phyloP scores from a whole-genome alignment of 1,139 yeast genomes.

The Candida tropicalis region DNA sequence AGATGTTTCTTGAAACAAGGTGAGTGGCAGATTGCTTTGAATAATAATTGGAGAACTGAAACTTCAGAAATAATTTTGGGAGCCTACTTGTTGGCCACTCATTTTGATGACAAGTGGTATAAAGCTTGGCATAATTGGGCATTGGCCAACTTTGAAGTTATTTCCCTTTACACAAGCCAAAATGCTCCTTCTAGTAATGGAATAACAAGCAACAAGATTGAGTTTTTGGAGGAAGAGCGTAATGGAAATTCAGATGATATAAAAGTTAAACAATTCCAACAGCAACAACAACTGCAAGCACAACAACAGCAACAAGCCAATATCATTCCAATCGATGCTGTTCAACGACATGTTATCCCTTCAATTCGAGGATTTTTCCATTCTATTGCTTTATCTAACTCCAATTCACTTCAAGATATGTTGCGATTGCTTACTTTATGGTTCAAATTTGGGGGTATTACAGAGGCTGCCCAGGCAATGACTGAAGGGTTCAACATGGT shows the following conservation, averaged over 20 bases:
- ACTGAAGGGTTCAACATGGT: constrained; percentile 90
- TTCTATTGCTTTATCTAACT: constrained; percentile 83
- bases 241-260: constrained; percentile 21
- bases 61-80: constrained; percentile 82
- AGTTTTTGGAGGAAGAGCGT: constrained; percentile 20
- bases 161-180: constrained; percentile 62
- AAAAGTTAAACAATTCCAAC: constrained; percentile 19
- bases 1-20: constrained; percentile 97
- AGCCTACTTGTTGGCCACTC: constrained; percentile 90
- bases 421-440: constrained; percentile 86
- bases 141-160: constrained; percentile 92
- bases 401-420: constrained; percentile 91
- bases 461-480: constrained; percentile 90
- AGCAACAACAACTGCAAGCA: constrained; percentile 8
- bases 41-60: constrained; percentile 79
- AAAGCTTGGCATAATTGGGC: constrained; percentile 99
- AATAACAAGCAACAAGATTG: constrained; percentile 21
- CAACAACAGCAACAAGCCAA: constrained; percentile 19
- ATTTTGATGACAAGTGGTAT: constrained; percentile 91
- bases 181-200: constrained; percentile 22
- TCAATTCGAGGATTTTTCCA: constrained; percentile 95
- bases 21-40: constrained; percentile 92
- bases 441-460: constrained; percentile 94
- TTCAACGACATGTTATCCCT: constrained; percentile 88
- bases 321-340: constrained; percentile 56